Base-by-base conservation (phyloP, 768 basidiomycete genomes). In the Pholiota molesta region DNA sequence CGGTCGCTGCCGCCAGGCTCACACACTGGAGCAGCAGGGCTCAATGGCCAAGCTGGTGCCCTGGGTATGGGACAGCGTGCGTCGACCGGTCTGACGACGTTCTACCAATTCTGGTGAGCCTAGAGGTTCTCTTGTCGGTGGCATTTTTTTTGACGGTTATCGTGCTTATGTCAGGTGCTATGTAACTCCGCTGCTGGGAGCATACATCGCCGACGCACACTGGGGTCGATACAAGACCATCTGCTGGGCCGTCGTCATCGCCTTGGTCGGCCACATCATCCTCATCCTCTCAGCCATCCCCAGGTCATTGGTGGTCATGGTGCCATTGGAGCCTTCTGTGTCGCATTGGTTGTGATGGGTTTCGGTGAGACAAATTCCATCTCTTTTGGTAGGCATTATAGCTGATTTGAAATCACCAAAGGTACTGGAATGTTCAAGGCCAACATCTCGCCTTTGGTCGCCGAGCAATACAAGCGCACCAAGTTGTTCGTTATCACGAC, bases 161-260 rank as follows among this genome's bases (percentile, higher is more conserved):
- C 8, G 21, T 19, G 23, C 42, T n/a, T 47, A 37, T 28, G 62
- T 57, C 67, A 87, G 86, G 86, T 82, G 84, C 51, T 90, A 88
- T 61, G 70, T 90, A 53, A 84, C 83, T 28, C 91, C 91, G 0
- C 76, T 92, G 5, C 72, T 85, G 14, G 90, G 90, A 14, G 91
- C 89, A 1, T 91, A 85, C 68, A 78, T 92, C 56, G 90, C 91
- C 16, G 90, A 92, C 71, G 83, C 87, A 5, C 79, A 86, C 65
- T 83, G 83, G 76, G 91, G 91, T 11, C 83, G 91, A 3, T 93
- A 82, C 81, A 89, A 89, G 73, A 92, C 91, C 6, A 79, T 92
- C 61, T 84, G 81, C 69, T 77, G 84, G 62, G 85, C 89, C 39
- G 89, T 89, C 44, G 75, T 55, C 5, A 75, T 92, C 55, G 85